phyloP scores from a whole-genome alignment of 129 eudicot genomes.

The Artemisia tridentata region DNA sequence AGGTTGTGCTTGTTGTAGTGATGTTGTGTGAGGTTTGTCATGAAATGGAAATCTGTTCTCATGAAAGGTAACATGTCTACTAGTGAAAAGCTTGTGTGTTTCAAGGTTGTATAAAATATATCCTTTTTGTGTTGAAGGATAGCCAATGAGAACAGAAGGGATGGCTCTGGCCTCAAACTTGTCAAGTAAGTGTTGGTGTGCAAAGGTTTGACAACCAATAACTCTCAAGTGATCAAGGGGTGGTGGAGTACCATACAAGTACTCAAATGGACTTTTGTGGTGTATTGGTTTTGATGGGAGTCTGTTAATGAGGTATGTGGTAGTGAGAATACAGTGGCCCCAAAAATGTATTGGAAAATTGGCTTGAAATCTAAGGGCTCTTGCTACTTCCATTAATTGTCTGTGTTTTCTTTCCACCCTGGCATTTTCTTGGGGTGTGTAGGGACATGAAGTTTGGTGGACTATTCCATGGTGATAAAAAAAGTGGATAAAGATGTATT shows the following conservation, averaged over 20 bases:
- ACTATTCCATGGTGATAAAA: neutral
- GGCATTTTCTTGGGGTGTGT: neutral
- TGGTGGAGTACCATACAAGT: no score
- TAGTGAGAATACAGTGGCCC: neutral
- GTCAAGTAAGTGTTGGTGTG: no score
- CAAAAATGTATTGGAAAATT: neutral
- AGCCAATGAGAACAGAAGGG: no score
- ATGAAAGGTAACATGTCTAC: neutral
- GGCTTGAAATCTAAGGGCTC: no score
- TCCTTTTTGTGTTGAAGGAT: no score
- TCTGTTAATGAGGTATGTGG: neutral
- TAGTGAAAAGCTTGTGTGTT: neutral
- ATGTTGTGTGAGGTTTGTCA: neutral
- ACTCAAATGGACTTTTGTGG: no score
- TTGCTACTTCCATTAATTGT: no score
- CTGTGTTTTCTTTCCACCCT: neutral
- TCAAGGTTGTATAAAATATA: neutral
- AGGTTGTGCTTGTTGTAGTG: neutral
- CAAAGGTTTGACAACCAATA: no score
- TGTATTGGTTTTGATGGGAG: neutral
- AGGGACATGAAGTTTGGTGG: neutral
- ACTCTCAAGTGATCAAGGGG: no score
- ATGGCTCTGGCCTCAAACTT: no score
- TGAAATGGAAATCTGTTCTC: neutral
- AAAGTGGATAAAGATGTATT: no score